These are phyloP conservation scores for Trichocladium uniseriatum DNA, from an alignment of 495 filamentous ascomycete species.

Conservation along the genomic window DNA sequence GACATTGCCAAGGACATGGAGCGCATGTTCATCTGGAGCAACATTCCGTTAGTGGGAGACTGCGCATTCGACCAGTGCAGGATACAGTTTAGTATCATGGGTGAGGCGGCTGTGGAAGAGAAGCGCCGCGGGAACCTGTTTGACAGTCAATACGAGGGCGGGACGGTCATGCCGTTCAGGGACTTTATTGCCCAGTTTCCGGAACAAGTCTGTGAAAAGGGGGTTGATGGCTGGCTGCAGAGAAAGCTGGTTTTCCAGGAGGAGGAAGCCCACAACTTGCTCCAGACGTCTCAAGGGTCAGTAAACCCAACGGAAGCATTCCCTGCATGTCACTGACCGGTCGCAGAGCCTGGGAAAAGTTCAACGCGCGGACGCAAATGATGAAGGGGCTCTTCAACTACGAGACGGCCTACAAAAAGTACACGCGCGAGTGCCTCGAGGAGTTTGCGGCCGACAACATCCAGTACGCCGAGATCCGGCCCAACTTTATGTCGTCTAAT, in stretches of 20 bases:
- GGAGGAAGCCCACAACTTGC: slow-evolving; percentile 34
- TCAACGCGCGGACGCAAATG: slow-evolving; percentile 47
- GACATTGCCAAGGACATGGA: slow-evolving; percentile 40
- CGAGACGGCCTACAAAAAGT: slow-evolving; percentile 39
- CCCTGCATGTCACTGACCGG: too few species aligned
- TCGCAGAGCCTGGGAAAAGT: slow-evolving; percentile 45
- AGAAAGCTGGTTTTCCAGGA: slow-evolving; percentile 43
- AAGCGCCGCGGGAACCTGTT: slow-evolving; percentile 15
- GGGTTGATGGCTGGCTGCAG: slow-evolving; percentile 34
- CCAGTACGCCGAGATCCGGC: slow-evolving; percentile 49
- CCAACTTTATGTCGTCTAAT: slow-evolving; percentile 49
- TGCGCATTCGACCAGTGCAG: slow-evolving; percentile 33
- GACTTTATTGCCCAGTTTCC: slow-evolving; percentile 25
- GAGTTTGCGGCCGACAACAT: slow-evolving; percentile 47
- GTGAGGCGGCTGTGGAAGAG: slow-evolving; percentile 14
- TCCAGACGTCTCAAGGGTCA: slow-evolving; percentile 33
- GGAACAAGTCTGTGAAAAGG: not conserved
- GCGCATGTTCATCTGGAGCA: slow-evolving; percentile 46
- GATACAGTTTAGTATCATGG: slow-evolving; percentile 43
- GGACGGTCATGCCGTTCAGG: slow-evolving; percentile 30
- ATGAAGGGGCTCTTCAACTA: slow-evolving; percentile 55
- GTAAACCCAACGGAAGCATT: not conserved
- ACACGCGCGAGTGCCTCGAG: slow-evolving; percentile 38
- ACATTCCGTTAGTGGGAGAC: slow-evolving; percentile 23
- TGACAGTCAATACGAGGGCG: slow-evolving; percentile 17